phyloP scores from a whole-genome alignment of 352 stramenopile species.

The Peronosclerospora sorghi region DNA sequence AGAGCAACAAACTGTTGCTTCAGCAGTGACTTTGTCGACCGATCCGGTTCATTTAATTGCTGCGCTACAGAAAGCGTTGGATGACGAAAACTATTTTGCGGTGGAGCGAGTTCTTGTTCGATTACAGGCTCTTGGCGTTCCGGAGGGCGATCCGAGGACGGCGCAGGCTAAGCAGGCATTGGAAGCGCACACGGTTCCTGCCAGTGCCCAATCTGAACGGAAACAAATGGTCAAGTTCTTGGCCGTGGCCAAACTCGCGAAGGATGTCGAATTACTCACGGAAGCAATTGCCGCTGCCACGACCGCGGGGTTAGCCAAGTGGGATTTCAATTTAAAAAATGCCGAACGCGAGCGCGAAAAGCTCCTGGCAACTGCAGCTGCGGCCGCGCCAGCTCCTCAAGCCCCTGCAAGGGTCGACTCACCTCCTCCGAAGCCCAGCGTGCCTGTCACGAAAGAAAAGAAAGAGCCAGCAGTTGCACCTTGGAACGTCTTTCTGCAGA shows the following conservation, averaged over 20 bases:
- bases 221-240: constrained; percentile 75
- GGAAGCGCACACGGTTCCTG: constrained; percentile 16
- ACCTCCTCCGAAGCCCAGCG: constrained; percentile 3
- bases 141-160: constrained; percentile 20
- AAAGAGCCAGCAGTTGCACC: constrained; percentile 4
- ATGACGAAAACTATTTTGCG: constrained; percentile 59
- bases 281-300: constrained; percentile 56
- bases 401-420: constrained; percentile 1
- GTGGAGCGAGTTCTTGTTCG: constrained; percentile 41
- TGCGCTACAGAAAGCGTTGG: constrained; percentile 49
- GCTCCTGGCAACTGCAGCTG: constrained; percentile 17
- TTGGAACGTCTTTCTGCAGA: constrained; percentile 27
- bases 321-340: constrained; percentile 78
- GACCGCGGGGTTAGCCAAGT: constrained; percentile 53
- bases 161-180: constrained; percentile 23
- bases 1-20: constrained; percentile 5
- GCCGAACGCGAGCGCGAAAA: constrained; percentile 58
- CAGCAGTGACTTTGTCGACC: constrained; percentile 3
- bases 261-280: constrained; percentile 54
- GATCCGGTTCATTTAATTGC: constrained; percentile 30
- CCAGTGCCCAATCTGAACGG: constrained; percentile 41
- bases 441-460: constrained; percentile 8
- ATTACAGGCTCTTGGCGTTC: constrained; percentile 27
- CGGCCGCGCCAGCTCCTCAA: not conserved
- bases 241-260: constrained; percentile 52